phyloP scores from a whole-genome alignment of 257 asterid species.

The Vinca minor region DNA sequence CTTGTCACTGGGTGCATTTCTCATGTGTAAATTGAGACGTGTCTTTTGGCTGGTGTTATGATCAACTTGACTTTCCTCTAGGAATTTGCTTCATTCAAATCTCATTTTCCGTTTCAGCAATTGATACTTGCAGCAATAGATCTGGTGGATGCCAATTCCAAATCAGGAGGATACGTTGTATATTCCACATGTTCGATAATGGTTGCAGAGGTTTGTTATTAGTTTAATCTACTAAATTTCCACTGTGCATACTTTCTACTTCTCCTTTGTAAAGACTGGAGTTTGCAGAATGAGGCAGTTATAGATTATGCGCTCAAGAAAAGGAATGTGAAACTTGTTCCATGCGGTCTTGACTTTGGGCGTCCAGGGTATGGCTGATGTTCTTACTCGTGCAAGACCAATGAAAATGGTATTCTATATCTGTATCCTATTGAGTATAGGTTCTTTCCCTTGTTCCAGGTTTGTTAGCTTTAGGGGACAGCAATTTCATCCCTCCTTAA shows the following conservation, averaged over 20 bases:
- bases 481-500: constrained; percentile 59
- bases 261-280: constrained; percentile 15
- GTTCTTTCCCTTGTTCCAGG: constrained; percentile 29
- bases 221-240: constrained; percentile 6
- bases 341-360: constrained; percentile 93
- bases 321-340: constrained; percentile 87
- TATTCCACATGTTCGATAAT: constrained; percentile 94
- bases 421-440: constrained; percentile 6
- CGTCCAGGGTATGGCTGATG: constrained; percentile 63
- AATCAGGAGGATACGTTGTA: constrained; percentile 85
- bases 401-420: neutral
- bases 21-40: neutral
- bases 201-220: constrained; percentile 78
- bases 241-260: neutral
- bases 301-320: constrained; percentile 91
- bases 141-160: constrained; percentile 92
- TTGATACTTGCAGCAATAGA: constrained; percentile 93
- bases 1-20: neutral
- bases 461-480: constrained; percentile 68
- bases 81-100: neutral
- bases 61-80: neutral
- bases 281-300: constrained; percentile 90
- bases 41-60: neutral
- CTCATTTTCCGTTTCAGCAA: constrained; percentile 44
- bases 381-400: neutral